These are phyloP conservation scores for Russula dissimulans DNA, from an alignment of 768 basidiomycete species.

Conservation along the genomic window DNA sequence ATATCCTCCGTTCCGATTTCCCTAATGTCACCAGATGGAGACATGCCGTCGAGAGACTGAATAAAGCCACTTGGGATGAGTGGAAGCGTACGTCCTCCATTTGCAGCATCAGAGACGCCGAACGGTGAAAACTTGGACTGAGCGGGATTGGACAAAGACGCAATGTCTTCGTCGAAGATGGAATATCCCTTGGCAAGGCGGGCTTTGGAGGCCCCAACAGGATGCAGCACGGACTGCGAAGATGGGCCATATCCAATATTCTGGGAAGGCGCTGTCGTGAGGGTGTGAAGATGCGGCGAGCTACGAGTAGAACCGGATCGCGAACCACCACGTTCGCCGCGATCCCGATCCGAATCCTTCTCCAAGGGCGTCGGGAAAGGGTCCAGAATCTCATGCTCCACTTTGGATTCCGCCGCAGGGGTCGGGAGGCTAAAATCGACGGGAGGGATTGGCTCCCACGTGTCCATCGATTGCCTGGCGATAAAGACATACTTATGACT, in stretches of 20 bases:
- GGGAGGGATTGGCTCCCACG: slow-evolving; percentile 18
- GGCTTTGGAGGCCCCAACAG: slow-evolving; percentile 15
- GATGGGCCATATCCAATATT: slow-evolving; percentile 11
- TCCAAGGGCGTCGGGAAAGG: slow-evolving; percentile 16
- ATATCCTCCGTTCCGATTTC: slow-evolving; percentile 29
- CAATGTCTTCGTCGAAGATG: slow-evolving; percentile 34
- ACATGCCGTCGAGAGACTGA: slow-evolving; percentile 33
- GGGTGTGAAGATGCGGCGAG: slow-evolving; percentile 17
- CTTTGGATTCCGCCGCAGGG: background rate
- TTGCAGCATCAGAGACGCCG: slow-evolving; percentile 32
- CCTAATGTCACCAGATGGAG: background rate
- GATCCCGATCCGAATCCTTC: slow-evolving; percentile 14
- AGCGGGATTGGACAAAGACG: slow-evolving; percentile 24
- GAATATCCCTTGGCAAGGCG: slow-evolving; percentile 32
- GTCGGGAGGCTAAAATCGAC: slow-evolving; percentile 17
- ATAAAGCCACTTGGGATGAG: slow-evolving; percentile 51
- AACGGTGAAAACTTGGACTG: slow-evolving; percentile 46
- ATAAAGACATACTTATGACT: slow-evolving; percentile 31
- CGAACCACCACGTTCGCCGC: slow-evolving; percentile 1
- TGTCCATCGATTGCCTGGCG: slow-evolving; percentile 17
- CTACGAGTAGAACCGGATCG: slow-evolving; percentile 1
- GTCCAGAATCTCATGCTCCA: background rate
- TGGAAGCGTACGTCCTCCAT: slow-evolving; percentile 36
- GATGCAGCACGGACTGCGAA: slow-evolving; percentile 23
- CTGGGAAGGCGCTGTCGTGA: slow-evolving; percentile 5